These are phyloP conservation scores for Penicilliopsis zonata DNA, from an alignment of 495 filamentous ascomycete genomes.

Conservation along the genomic window DNA sequence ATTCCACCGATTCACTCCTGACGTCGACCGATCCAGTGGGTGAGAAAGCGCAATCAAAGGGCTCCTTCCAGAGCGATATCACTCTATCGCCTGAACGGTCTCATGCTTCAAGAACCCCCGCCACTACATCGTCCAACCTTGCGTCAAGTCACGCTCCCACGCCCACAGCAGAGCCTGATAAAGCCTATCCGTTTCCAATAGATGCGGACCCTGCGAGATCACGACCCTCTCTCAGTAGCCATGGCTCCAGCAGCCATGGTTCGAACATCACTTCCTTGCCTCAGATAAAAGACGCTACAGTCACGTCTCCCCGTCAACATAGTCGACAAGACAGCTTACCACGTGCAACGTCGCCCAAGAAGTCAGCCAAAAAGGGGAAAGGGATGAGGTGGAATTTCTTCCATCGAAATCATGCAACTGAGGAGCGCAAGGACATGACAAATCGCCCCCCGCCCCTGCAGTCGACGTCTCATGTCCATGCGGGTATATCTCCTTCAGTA, in stretches of 20 bases:
- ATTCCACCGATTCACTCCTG: constrained; percentile 23
- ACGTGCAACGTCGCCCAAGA: constrained; percentile 3
- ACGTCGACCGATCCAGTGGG: constrained; percentile 14
- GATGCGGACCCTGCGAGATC: constrained; percentile 15
- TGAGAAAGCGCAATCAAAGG: constrained; percentile 1
- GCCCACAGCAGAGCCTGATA: constrained; percentile 2
- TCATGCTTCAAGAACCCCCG: too few relatives aligned
- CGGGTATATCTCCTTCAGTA: constrained; percentile 23
- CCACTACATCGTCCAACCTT: background rate
- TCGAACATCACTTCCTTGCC: constrained; percentile 10
- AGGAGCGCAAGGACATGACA: constrained; percentile 12
- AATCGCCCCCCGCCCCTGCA: constrained; percentile 1
- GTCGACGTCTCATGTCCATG: constrained; percentile 21
- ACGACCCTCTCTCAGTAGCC: constrained; percentile 15
- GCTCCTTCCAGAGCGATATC: background rate
- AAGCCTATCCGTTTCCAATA: too few relatives aligned
- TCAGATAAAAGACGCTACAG: constrained; percentile 7
- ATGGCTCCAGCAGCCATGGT: constrained; percentile 18
- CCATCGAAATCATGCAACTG: constrained; percentile 36
- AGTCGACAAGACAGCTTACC: background rate
- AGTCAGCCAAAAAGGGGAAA: constrained; percentile 17
- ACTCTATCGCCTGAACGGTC: too few relatives aligned
- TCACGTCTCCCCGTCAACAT: constrained; percentile 5
- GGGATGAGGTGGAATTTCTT: constrained; percentile 64
- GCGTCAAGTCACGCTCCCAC: too few relatives aligned